phyloP scores from a whole-genome alignment of 306 rosid species.

The Lathyrus oleraceus region DNA sequence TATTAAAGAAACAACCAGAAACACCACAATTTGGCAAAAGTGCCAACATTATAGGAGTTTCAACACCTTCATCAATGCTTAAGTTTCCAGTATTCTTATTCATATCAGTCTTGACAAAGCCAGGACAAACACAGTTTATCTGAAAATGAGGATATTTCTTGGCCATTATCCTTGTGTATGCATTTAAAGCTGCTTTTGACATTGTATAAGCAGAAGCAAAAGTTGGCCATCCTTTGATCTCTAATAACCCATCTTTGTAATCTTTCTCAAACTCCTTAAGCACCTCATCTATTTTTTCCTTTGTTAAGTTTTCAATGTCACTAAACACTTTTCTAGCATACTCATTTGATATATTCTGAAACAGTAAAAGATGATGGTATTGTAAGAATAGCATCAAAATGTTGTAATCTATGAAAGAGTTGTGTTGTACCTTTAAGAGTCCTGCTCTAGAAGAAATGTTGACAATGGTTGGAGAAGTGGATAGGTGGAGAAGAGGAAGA shows the following conservation, averaged over 20 bases:
- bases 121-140: conserved; percentile 49
- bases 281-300: conserved; percentile 35
- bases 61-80: conserved; percentile 47
- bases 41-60: conserved; percentile 40
- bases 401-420: neutral
- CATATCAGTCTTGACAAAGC: conserved; percentile 49
- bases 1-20: conserved; percentile 43
- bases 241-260: conserved; percentile 38
- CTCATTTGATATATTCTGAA: conserved; percentile 41
- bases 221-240: conserved; percentile 45
- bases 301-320: conserved; percentile 39
- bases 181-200: conserved; percentile 51
- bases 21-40: conserved; percentile 27
- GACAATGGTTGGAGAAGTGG: conserved; percentile 44
- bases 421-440: conserved; percentile 32
- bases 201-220: conserved; percentile 37
- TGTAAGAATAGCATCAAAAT: neutral
- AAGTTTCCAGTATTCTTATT: conserved; percentile 35
- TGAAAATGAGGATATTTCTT: conserved; percentile 36
- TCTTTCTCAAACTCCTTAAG: conserved; percentile 41
- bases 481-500: conserved; percentile 44
- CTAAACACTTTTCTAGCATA: conserved; percentile 35
- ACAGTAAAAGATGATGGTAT: neutral
- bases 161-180: conserved; percentile 47
- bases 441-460: conserved; percentile 43